Conservation (phyloP, 208 protist species). For the Trypanosoma mega region DNA sequence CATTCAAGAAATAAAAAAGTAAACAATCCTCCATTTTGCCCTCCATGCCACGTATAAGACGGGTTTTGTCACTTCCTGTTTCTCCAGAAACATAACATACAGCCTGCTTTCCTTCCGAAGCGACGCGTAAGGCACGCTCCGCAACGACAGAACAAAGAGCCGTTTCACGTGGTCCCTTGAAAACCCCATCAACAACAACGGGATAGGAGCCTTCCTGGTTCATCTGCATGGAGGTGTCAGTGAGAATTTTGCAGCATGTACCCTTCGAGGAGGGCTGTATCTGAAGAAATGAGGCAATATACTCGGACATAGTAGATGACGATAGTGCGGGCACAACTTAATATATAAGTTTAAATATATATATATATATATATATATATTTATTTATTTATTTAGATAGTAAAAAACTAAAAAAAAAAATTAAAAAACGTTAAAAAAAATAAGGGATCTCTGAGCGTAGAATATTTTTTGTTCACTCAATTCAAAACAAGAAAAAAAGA, state of each 20-base stretch:
- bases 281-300: no score
- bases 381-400: not conserved
- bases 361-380: no score
- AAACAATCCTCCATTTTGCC: slow-evolving; percentile 5
- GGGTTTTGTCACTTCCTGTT: slow-evolving; percentile 8
- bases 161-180: not conserved
- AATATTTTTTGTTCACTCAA: no score
- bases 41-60: slow-evolving; percentile 5
- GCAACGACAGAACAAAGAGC: slow-evolving; percentile 6
- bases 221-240: not conserved
- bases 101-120: slow-evolving; percentile 1
- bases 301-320: no score
- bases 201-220: not conserved
- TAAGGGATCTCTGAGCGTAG: no score
- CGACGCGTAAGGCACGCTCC: not conserved
- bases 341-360: no score
- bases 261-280: not conserved
- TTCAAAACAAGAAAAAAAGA: no score
- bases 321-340: no score
- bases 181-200: not conserved
- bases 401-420: slow-evolving; percentile 6
- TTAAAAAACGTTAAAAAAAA: slow-evolving; percentile 10
- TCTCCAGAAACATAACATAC: slow-evolving; percentile 1
- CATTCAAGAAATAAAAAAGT: not conserved
- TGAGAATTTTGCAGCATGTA: slow-evolving; percentile 5